Evolutionary conservation across 2,329 filamentous ascomycete genomes (phyloP).

Genomic region (Waltergamsia citrina): DNA sequence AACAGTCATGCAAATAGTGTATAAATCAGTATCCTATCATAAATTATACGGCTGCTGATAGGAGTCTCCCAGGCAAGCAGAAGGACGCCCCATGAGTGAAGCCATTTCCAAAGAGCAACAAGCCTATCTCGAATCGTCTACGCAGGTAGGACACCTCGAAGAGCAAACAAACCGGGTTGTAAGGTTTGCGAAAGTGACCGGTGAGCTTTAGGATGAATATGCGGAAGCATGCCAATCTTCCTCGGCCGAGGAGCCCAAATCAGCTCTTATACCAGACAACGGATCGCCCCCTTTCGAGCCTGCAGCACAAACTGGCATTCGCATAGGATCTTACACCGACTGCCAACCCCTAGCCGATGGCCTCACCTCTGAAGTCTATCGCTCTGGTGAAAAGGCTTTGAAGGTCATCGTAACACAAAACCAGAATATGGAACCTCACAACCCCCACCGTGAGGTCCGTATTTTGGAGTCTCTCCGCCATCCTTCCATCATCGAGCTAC

Average conservation of each 20-base stretch:
- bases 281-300: constrained; percentile 4
- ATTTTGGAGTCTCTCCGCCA: constrained; percentile 54
- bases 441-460: constrained; percentile 68
- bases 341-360: constrained; percentile 54
- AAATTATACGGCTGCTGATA: too few relatives aligned
- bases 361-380: constrained; percentile 77
- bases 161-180: too few relatives aligned
- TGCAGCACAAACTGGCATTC: constrained; percentile 20
- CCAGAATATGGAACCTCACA: constrained; percentile 68
- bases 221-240: constrained; percentile 32
- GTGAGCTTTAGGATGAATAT: constrained; percentile 52
- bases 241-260: too few relatives aligned
- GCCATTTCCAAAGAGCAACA: constrained; percentile 60
- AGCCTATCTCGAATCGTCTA: constrained; percentile 48
- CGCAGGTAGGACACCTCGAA: constrained; percentile 40
- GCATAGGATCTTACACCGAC: constrained; percentile 42
- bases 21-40: too few relatives aligned
- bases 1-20: constrained; percentile 47
- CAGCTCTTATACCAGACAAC: constrained; percentile 6
- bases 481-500: constrained; percentile 57
- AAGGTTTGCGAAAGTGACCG: too few relatives aligned
- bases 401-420: constrained; percentile 72
- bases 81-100: constrained; percentile 15
- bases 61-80: too few relatives aligned
- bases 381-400: constrained; percentile 54